Evolutionary conservation across 306 rosid species (phyloP).

Genomic region (Mimosa bimucronata): DNA sequence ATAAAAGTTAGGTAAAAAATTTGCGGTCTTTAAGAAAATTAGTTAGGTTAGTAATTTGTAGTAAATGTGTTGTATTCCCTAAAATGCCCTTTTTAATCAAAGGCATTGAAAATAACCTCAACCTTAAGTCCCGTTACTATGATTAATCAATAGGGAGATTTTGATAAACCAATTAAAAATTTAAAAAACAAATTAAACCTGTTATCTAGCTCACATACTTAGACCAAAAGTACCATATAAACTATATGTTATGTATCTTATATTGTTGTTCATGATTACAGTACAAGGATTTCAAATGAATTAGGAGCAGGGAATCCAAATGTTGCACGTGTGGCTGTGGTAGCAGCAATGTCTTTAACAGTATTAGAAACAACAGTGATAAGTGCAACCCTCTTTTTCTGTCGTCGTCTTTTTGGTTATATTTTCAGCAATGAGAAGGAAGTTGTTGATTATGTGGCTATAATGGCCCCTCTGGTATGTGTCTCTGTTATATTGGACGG

Average conservation of each 20-base stretch:
- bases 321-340: conserved; percentile 55
- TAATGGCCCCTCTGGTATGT: conserved; percentile 68
- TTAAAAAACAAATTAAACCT: too few relatives aligned
- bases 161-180: too few relatives aligned
- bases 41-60: too few relatives aligned
- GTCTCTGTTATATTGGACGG: conserved; percentile 60
- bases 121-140: too few relatives aligned
- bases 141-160: too few relatives aligned
- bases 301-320: conserved; percentile 71
- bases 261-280: conserved; percentile 28
- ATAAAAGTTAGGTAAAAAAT: too few relatives aligned
- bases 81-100: too few relatives aligned
- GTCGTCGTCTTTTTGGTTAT: conserved; percentile 61
- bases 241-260: neutral
- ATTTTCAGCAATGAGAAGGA: conserved; percentile 67
- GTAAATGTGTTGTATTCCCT: too few relatives aligned
- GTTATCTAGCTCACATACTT: too few relatives aligned
- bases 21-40: too few relatives aligned
- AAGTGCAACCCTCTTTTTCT: conserved; percentile 50
- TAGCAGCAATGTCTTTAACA: conserved; percentile 53
- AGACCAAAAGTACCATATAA: too few relatives aligned
- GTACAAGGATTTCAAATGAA: conserved; percentile 82
- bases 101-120: too few relatives aligned
- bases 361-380: conserved; percentile 46
- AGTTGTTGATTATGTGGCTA: conserved; percentile 68